Percentiles rank a stretch among this genome's conserved stretches.
phyloP scores from a whole-genome alignment of 1,139 yeast genomes.

The Maudiozyma humilis region DNA sequence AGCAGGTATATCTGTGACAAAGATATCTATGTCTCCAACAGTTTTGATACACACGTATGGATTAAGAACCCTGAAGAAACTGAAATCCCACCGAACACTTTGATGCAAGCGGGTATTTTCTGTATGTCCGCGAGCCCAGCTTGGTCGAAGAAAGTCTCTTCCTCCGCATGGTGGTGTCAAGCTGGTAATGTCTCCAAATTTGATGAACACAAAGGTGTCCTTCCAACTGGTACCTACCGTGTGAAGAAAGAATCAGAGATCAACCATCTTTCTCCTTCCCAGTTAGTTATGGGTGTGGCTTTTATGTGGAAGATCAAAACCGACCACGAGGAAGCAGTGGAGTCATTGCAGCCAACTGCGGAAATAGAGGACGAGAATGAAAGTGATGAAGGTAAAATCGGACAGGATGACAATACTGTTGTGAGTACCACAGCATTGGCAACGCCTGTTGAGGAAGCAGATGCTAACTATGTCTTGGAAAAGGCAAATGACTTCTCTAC shows the following conservation, averaged over 20 bases:
- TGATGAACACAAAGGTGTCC: conserved; percentile 50
- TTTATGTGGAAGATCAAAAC: conserved; percentile 56
- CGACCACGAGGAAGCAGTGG: conserved; percentile 19
- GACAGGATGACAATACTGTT: not conserved
- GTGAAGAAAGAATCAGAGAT: conserved; percentile 47
- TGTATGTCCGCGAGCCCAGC: conserved; percentile 77
- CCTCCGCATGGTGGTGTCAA: conserved; percentile 77
- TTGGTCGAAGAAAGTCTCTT: conserved; percentile 77
- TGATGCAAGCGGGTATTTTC: conserved; percentile 83
- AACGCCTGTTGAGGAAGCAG: too few species aligned
- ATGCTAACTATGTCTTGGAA: not conserved
- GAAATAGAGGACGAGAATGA: conserved; percentile 7
- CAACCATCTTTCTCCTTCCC: conserved; percentile 69
- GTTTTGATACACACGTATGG: conserved; percentile 65
- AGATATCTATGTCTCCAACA: conserved; percentile 72
- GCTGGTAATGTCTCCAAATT: conserved; percentile 61
- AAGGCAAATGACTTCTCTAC: not conserved
- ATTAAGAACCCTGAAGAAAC: conserved; percentile 58
- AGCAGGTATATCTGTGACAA: conserved; percentile 64
- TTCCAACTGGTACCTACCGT: conserved; percentile 58
- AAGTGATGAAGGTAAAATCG: not conserved
- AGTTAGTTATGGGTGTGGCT: conserved; percentile 83
- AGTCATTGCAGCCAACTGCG: conserved; percentile 14
- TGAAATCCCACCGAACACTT: conserved; percentile 66
- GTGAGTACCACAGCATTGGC: too few species aligned